Evolutionary conservation across 306 rosid species (phyloP).

Genomic region (Inga laurina): DNA sequence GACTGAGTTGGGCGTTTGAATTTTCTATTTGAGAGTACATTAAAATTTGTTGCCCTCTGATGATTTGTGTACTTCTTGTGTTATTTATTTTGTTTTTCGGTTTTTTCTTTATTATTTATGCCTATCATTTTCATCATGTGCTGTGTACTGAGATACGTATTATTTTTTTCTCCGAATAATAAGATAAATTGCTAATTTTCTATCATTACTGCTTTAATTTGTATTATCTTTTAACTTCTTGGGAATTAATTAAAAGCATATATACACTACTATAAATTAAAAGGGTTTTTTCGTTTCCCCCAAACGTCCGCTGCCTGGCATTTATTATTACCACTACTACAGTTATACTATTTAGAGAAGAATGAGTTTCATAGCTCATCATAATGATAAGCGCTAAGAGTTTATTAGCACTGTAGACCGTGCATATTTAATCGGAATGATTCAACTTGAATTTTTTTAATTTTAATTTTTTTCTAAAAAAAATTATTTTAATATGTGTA

Average conservation of each 20-base stretch:
- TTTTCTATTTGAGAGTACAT: not conserved
- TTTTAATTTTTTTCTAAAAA: too few relatives aligned
- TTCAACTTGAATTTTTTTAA: too few relatives aligned
- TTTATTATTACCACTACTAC: too few relatives aligned
- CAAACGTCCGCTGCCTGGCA: too few relatives aligned
- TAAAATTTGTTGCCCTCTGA: not conserved
- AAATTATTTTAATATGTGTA: too few relatives aligned
- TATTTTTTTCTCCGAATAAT: too few relatives aligned
- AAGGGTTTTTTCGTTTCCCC: too few relatives aligned
- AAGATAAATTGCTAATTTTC: not conserved
- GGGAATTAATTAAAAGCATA: not conserved
- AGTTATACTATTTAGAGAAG: too few relatives aligned
- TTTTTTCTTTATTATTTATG: not conserved
- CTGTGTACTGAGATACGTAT: not conserved
- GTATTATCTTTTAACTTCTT: not conserved
- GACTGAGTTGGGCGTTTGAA: conserved; percentile 58
- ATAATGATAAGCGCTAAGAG: too few relatives aligned
- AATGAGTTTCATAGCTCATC: too few relatives aligned
- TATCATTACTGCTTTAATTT: not conserved
- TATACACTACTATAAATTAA: not conserved
- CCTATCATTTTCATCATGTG: not conserved
- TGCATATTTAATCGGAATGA: too few relatives aligned
- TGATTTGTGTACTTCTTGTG: not conserved
- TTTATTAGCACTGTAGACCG: too few relatives aligned
- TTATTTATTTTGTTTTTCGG: not conserved